These are phyloP conservation scores for Diphasiastrum complanatum DNA, from an alignment of 83 land plant genomes.

Conservation along the genomic window DNA sequence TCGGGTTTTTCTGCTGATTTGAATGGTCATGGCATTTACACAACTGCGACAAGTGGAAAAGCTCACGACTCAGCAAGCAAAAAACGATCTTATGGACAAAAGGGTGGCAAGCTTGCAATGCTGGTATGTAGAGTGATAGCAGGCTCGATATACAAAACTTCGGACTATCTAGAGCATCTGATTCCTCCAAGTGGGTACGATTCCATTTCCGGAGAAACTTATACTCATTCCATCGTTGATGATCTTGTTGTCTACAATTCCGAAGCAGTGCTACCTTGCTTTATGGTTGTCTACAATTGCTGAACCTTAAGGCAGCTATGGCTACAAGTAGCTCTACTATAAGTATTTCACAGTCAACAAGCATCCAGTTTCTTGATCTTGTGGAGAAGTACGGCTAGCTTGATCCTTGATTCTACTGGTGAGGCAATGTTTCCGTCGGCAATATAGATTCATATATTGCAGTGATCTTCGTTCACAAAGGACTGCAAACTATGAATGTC, in stretches of 20 bases:
- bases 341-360: no score
- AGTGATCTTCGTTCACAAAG: no score
- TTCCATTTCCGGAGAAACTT: constrained; percentile 66
- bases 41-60: constrained; percentile 79
- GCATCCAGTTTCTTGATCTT: no score
- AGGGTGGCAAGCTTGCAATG: constrained; percentile 51
- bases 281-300: constrained; percentile 58
- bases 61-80: constrained; percentile 37
- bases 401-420: no score
- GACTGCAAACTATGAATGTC: no score
- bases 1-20: constrained; percentile 55
- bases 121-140: constrained; percentile 86
- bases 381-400: no score
- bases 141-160: constrained; percentile 61
- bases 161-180: constrained; percentile 23
- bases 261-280: constrained; percentile 80
- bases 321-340: no score
- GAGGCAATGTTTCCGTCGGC: no score
- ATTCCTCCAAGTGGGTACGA: constrained; percentile 44
- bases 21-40: constrained; percentile 68
- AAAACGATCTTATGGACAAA: neutral
- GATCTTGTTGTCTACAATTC: constrained; percentile 69
- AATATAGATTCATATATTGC: no score
- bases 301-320: no score
- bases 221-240: constrained; percentile 61